A percentile compares a stretch with the other conserved stretches of the same genome.
phyloP scores from a whole-genome alignment of 1,284 basidiomycete species.

The Xerocomus minutiporus region DNA sequence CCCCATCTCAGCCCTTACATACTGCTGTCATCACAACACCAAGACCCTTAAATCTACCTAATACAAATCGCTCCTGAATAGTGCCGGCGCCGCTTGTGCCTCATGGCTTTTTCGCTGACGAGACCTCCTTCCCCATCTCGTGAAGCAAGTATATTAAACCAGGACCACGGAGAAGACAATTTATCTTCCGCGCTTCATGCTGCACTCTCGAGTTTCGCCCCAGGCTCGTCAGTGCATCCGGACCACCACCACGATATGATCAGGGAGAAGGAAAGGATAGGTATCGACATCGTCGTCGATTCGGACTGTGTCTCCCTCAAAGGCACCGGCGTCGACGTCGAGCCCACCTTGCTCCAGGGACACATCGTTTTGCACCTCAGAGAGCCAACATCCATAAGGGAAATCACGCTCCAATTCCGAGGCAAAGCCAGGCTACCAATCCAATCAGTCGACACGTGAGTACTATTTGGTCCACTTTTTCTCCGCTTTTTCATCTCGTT shows the following conservation, averaged over 20 bases:
- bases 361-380: constrained; percentile 73
- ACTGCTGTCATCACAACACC: constrained; percentile 1
- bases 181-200: constrained; percentile 29
- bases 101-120: constrained; percentile 32
- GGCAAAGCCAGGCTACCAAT: constrained; percentile 77
- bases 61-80: constrained; percentile 9
- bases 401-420: constrained; percentile 78
- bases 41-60: background rate
- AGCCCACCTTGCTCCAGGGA: constrained; percentile 72
- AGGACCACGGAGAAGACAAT: constrained; percentile 22
- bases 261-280: constrained; percentile 46
- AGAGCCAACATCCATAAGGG: constrained; percentile 81
- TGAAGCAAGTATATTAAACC: constrained; percentile 23
- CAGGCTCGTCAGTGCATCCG: constrained; percentile 24
- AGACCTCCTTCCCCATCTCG: constrained; percentile 31
- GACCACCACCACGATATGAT: constrained; percentile 38
- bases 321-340: constrained; percentile 80
- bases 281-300: constrained; percentile 73
- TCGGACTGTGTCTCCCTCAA: constrained; percentile 65
- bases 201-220: constrained; percentile 20
- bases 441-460: constrained; percentile 59
- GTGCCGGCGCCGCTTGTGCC: constrained; percentile 5
- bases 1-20: background rate
- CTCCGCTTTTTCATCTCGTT: constrained; percentile 16
- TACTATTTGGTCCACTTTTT: constrained; percentile 29